Base-by-base conservation (phyloP, 2,329 filamentous ascomycete species). In the Diaporthe sp. region DNA sequence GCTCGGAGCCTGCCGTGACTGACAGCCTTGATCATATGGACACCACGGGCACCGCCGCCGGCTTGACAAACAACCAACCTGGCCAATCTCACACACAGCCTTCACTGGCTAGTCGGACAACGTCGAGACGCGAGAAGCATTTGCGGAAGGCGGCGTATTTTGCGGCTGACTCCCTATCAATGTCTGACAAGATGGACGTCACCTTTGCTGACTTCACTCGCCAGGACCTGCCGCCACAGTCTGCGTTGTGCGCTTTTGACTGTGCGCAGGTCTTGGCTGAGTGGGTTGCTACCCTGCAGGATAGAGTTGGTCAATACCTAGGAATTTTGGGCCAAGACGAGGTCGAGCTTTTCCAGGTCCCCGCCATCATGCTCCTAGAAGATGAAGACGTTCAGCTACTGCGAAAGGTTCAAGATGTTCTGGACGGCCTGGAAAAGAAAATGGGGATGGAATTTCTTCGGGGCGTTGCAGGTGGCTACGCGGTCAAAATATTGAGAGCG, bases 101-200 rank as follows among this genome's bases (percentile, higher is more conserved):
- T 12, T 76, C 83, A 61, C 39, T 78, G 37, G 82, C 84, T 4
- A 85, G 79, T 55, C 85, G 85, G 59, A 85, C 88, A 15, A 91
- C 89, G 15, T 92, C 94, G 0, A 93, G 94, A 75, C 93, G 95
- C 3, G 96, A 99, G 84, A 94, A 93, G 78, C 95, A 98, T 80
- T 88, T 98, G 28, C 93, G 96, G 58, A 97, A 96, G 82, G 97
- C 97, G n/a, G 97, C 96, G 0, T 97, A 95, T 81, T 98, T 98
- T 81, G 97, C 97, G 1, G 95, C 95, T 1, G 95, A 98, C 82
- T 98, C 96, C 0, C 90, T 99, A 12, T 92, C 92, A 39, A 97
- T 97, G 91, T 94, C 95, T 2, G 94, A 97, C 82, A 96, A 94
- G 81, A 89, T 97, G 17, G 95, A 95, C 1, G 91, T 96, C 39